Base-by-base conservation (phyloP, 805 yeast species). In the Wickerhamiella musiphila region DNA sequence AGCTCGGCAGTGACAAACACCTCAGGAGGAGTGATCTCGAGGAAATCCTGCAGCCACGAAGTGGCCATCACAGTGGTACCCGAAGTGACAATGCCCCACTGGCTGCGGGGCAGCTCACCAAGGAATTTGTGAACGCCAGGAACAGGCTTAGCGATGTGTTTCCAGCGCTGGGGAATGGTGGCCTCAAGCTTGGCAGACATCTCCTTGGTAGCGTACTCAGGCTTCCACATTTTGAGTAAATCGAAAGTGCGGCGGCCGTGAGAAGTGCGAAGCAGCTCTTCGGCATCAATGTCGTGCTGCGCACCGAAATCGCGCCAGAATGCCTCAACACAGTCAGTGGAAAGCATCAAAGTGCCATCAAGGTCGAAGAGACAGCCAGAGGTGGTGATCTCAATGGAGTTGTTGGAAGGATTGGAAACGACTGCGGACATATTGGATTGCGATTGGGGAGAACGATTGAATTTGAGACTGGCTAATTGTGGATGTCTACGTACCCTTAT, bases 211-310 rank as follows among this genome's bases (percentile, higher is more conserved):
- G 81, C 84, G 49, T 70, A 70, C 52, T 72, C 73, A 34, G 90
- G 86, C 44, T 79, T 72, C 65, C 71, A 73, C 51, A 66, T 68
- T 43, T 68, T 68, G 51, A 78, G 68, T 23, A 78, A 76, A 47
- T 81, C 93, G 44, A 68, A 68, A 21, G 92, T 78, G 56, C 93
- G 68, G 52, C 79, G 73, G 25, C 93, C 93, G 56, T 81, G 93
- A 22, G 77, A 67, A 33, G 74, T 68, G 53, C 71, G 67, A 51
- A 77, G 70, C 35, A 78, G 75, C 45, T 74, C 71, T 41, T 70
- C 73, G 12, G 78, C 69, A 53, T 73, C 70, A 35, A 75, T 73
- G 49, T 66, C 68, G 39, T 81, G 70, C 56, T 76, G 63, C 46
- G 63, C 61, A 42, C 77, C 78, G 49, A 77, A 66, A 37, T 70